phyloP scores from a whole-genome alignment of 2,329 filamentous ascomycete genomes.

The Juglanconis juglandina region DNA sequence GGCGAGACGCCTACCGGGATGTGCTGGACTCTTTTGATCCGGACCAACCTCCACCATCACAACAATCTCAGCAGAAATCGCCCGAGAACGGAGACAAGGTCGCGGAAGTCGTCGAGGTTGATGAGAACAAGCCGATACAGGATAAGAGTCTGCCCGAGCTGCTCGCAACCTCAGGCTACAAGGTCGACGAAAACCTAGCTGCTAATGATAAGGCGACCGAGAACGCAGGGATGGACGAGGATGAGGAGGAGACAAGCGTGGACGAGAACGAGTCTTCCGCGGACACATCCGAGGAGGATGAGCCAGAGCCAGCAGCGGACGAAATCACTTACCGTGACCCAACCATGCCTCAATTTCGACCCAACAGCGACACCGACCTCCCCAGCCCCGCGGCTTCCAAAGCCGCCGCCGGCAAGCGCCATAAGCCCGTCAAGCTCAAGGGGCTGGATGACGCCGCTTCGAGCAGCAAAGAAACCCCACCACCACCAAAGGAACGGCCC shows the following conservation, averaged over 20 bases:
- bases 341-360: slow-evolving; percentile 66
- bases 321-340: slow-evolving; percentile 46
- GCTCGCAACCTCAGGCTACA: slow-evolving; percentile 43
- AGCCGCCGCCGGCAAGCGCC: neutral
- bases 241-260: slow-evolving; percentile 14
- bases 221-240: slow-evolving; percentile 18
- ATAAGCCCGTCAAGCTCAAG: neutral
- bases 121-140: slow-evolving; percentile 22
- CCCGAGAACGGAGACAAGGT: slow-evolving; percentile 24
- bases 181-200: slow-evolving; percentile 29
- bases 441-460: slow-evolving; percentile 13
- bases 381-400: slow-evolving; percentile 1
- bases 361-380: slow-evolving; percentile 42
- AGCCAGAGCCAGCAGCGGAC: slow-evolving; percentile 20
- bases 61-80: slow-evolving; percentile 15
- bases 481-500: slow-evolving; percentile 18
- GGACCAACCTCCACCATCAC: slow-evolving; percentile 4
- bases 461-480: slow-evolving; percentile 24
- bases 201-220: neutral
- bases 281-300: neutral
- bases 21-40: slow-evolving; percentile 44
- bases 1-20: slow-evolving; percentile 55
- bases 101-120: neutral
- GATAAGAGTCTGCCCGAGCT: slow-evolving; percentile 38
- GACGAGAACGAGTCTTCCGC: slow-evolving; percentile 17